A percentile compares a stretch with the other conserved stretches of the same genome.
Conservation (phyloP, 805 yeast species). For the Yamadazyma phyllophila region DNA sequence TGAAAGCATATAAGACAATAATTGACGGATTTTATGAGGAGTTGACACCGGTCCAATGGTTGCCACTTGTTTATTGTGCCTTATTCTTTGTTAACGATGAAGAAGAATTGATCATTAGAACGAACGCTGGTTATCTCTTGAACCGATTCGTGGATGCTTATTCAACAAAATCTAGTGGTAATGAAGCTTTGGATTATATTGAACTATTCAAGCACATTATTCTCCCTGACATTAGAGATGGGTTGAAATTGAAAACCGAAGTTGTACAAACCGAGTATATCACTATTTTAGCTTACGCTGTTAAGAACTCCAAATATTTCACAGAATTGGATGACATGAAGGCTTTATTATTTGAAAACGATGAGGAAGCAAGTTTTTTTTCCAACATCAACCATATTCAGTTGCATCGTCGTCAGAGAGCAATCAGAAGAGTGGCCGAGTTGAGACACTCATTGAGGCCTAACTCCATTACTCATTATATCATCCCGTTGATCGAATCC, state of each 20-base stretch:
- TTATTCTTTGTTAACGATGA: slow-evolving; percentile 73
- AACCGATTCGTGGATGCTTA: slow-evolving; percentile 62
- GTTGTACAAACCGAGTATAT: slow-evolving; percentile 71
- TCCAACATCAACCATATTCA: slow-evolving; percentile 79
- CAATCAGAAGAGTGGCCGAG: slow-evolving; percentile 63
- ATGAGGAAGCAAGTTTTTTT: slow-evolving; percentile 83
- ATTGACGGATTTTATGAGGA: slow-evolving; percentile 51
- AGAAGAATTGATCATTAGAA: slow-evolving; percentile 75
- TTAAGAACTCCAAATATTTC: slow-evolving; percentile 41
- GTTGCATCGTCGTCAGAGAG: slow-evolving; percentile 79
- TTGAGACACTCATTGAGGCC: slow-evolving; percentile 47
- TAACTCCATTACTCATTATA: slow-evolving; percentile 67
- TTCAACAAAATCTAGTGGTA: slow-evolving; percentile 23
- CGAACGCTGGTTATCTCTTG: slow-evolving; percentile 67
- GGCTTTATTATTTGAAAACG: slow-evolving; percentile 52
- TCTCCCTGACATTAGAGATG: slow-evolving; percentile 64
- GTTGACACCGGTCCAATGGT: slow-evolving; percentile 64
- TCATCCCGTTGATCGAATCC: slow-evolving; percentile 83
- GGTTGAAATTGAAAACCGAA: slow-evolving; percentile 59
- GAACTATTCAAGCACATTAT: slow-evolving; percentile 50
- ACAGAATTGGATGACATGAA: slow-evolving; percentile 66
- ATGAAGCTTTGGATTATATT: slow-evolving; percentile 27
- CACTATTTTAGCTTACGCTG: slow-evolving; percentile 60
- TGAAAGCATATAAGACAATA: slow-evolving; percentile 62
- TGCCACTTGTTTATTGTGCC: slow-evolving; percentile 67